phyloP scores from a whole-genome alignment of 805 yeast genomes.

The Wickerhamiella qilinensis region DNA sequence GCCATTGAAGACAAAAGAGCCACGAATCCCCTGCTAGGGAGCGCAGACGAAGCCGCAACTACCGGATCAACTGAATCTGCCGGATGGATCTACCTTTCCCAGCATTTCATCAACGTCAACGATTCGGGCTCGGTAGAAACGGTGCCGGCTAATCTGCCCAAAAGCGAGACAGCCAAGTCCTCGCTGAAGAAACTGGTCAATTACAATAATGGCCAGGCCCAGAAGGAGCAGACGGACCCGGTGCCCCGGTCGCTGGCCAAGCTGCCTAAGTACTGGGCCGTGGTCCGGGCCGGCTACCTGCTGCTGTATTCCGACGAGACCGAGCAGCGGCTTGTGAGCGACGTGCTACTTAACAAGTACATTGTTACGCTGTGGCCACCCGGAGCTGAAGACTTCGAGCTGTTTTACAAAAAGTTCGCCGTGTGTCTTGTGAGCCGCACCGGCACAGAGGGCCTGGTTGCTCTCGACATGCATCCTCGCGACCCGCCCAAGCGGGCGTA shows the following conservation, averaged over 20 bases:
- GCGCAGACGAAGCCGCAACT: no score
- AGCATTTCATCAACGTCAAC: constrained; percentile 16
- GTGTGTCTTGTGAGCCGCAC: constrained; percentile 48
- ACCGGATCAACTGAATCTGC: constrained; percentile 8
- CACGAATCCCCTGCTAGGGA: no score
- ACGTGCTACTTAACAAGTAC: constrained; percentile 55
- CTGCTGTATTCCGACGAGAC: constrained; percentile 66
- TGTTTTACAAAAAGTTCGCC: constrained; percentile 68
- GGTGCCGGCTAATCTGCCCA: constrained; percentile 16
- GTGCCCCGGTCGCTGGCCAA: constrained; percentile 8
- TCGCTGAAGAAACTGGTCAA: constrained; percentile 43
- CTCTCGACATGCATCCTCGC: constrained; percentile 12
- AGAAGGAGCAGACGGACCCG: constrained; percentile 1
- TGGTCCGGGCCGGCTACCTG: constrained; percentile 73
- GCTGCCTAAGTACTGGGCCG: constrained; percentile 20
- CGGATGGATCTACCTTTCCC: constrained; percentile 10
- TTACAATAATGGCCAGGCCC: constrained; percentile 11
- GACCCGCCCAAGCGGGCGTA: constrained; percentile 26
- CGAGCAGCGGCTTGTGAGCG: constrained; percentile 54
- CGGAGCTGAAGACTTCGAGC: constrained; percentile 49
- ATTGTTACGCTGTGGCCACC: constrained; percentile 81
- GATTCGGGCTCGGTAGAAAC: constrained; percentile 50
- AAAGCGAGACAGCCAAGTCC: constrained; percentile 40
- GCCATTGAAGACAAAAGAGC: constrained; percentile 7
- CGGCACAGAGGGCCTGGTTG: constrained; percentile 17